These are phyloP conservation scores for Podosphaera fusca DNA, from an alignment of 2,329 filamentous ascomycete genomes.

Conservation along the genomic window DNA sequence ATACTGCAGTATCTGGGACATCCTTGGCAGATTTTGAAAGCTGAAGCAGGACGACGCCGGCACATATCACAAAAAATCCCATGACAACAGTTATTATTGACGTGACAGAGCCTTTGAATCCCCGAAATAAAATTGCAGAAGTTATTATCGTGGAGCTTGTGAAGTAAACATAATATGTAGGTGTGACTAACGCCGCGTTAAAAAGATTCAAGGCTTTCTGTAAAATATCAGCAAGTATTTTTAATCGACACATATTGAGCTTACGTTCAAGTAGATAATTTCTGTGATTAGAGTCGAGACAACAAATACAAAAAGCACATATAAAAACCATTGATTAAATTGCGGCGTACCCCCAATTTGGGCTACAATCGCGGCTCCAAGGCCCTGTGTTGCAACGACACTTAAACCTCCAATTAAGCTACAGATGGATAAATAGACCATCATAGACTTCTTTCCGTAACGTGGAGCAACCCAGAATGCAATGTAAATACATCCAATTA, in stretches of 20 bases:
- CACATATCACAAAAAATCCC: conserved; percentile 83
- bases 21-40: conserved; percentile 97
- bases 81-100: conserved; percentile 76
- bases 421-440: conserved; percentile 92
- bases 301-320: conserved; percentile 78
- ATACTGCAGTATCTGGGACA: conserved; percentile 79
- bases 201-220: conserved; percentile 97
- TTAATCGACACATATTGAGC: conserved; percentile 18
- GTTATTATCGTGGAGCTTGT: conserved; percentile 89
- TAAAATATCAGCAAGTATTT: conserved; percentile 3
- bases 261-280: conserved; percentile 85
- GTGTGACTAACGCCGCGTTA: conserved; percentile 89
- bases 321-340: conserved; percentile 96
- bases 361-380: conserved; percentile 76
- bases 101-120: conserved; percentile 67
- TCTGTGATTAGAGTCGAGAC: conserved; percentile 73
- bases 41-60: conserved; percentile 76
- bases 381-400: conserved; percentile 81
- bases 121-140: conserved; percentile 74
- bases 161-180: conserved; percentile 97
- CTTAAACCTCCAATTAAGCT: conserved; percentile 84
- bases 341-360: conserved; percentile 62
- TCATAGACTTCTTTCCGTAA: conserved; percentile 92
- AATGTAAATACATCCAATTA: conserved; percentile 47
- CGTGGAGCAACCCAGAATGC: conserved; percentile 64